Conservation (phyloP, 495 filamentous ascomycete species). For the Aspergillus indologenus region DNA sequence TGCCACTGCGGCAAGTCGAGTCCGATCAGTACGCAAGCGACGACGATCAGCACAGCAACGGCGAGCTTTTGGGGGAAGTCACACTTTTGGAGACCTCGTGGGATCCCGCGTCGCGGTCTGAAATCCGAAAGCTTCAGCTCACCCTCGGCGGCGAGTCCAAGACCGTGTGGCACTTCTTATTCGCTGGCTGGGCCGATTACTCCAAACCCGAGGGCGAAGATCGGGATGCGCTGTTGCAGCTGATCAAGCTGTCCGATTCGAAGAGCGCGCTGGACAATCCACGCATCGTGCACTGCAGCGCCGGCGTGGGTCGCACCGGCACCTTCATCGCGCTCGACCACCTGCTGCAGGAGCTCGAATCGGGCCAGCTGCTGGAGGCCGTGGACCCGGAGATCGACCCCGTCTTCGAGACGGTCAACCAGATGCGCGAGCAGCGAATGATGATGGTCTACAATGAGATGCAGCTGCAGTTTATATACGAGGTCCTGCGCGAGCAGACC, state of each 20-base stretch:
- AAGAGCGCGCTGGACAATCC: conserved; percentile 71
- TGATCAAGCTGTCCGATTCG: conserved; percentile 71
- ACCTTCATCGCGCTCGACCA: conserved; percentile 96
- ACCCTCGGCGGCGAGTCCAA: conserved; percentile 59
- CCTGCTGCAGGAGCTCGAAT: conserved; percentile 75
- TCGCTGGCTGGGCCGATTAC: conserved; percentile 93
- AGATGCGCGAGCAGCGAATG: conserved; percentile 82
- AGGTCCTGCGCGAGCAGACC: conserved; percentile 73
- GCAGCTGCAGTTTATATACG: conserved; percentile 89
- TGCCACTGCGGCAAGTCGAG: conserved; percentile 57
- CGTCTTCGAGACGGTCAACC: conserved; percentile 73
- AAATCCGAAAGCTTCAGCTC: conserved; percentile 55
- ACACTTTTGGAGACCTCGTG: conserved; percentile 46
- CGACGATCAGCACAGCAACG: conserved; percentile 20
- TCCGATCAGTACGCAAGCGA: conserved; percentile 29
- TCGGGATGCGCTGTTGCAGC: conserved; percentile 69
- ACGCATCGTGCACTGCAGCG: conserved; percentile 88
- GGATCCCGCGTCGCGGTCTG: conserved; percentile 48
- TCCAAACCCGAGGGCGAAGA: conserved; percentile 79
- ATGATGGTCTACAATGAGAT: conserved; percentile 92
- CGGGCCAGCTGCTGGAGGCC: conserved; percentile 58
- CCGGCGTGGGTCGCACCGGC: conserved; percentile 89
- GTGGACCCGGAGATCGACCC: conserved; percentile 50
- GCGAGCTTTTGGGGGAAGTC: conserved; percentile 37
- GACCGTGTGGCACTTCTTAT: conserved; percentile 84